These are phyloP conservation scores for Xylariales sp. DNA, from an alignment of 2,329 filamentous ascomycete species.

Conservation along the genomic window DNA sequence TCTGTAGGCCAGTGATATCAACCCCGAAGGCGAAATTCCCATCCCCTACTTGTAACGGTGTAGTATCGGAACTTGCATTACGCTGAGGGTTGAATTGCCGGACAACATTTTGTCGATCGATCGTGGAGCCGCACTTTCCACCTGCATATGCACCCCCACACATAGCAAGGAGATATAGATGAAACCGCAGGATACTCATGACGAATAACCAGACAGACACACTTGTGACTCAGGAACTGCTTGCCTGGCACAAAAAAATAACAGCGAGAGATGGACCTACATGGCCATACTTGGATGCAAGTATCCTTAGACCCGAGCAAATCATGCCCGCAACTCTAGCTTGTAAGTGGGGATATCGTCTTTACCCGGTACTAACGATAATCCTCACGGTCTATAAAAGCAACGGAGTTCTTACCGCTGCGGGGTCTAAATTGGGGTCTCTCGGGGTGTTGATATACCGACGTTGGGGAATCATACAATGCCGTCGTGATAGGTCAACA, in stretches of 20 bases:
- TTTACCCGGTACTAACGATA: no score
- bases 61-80: slow-evolving; percentile 42
- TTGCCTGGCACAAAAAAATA: no score
- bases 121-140: slow-evolving; percentile 9
- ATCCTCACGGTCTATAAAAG: no score
- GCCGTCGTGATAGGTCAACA: not conserved
- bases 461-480: not conserved
- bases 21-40: slow-evolving; percentile 45
- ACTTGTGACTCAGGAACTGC: no score
- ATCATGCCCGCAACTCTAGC: slow-evolving; percentile 4
- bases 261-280: no score
- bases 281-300: no score
- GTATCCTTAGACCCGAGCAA: not conserved
- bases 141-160: slow-evolving; percentile 10
- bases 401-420: slow-evolving; percentile 11
- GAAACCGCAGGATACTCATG: slow-evolving; percentile 9
- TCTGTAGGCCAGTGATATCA: slow-evolving; percentile 42
- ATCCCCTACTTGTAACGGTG: slow-evolving; percentile 47
- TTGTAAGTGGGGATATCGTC: slow-evolving; percentile 11
- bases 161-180: slow-evolving; percentile 7
- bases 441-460: slow-evolving; percentile 19
- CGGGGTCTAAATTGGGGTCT: slow-evolving; percentile 19
- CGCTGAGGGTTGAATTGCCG: slow-evolving; percentile 41
- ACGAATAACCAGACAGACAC: not conserved
- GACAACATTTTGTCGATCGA: slow-evolving; percentile 30